Base-by-base conservation (phyloP, 164 flowering plant genomes). In the Vitis amurensis region DNA sequence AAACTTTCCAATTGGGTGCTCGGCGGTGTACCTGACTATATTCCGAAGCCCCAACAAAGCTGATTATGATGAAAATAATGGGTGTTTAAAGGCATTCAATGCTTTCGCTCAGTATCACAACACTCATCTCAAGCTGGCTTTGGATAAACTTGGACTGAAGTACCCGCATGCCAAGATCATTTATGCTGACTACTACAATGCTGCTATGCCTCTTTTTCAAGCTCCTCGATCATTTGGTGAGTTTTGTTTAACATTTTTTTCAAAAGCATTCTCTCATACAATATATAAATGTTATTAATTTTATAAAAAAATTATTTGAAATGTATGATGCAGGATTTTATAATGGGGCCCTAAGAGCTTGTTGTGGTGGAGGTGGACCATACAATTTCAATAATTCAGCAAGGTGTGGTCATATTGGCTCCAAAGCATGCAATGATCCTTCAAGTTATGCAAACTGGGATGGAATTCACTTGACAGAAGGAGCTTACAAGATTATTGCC, bases 301-400 rank as follows among this genome's bases (percentile, higher is more conserved):
- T 37, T 37, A 37, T 37, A 2, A 37, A 37, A 37, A 37, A 37
- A 4, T 37, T 37, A 37, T 6, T 37, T 37, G 7, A 37, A 37
- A 37, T 37, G 44, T 3, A 3, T 37, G 61, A n/a, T 74, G 77
- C 78, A 82, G 89, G 90, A 19, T 85, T 87, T 59, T 59, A 11
- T 0, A 72, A 72, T 55, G 83, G 81, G 30, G 73, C 82, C 5
- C 51, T 81, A 13, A 74, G 14, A 12, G 87, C 91, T 17, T 89
- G 93, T 51, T 89, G 93, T 30, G 93, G 93, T 73, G 86, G 86
- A 9, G 89, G 88, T 10, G 91, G 93, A 12, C 84, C 85, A 6
- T 86, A 83, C 76, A 83, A 88, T 53, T 86, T 78, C 79, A 88
- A 86, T 44, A 63, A 64, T 12, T 66, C 83, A 50, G 78, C 74